A percentile compares a stretch with the other conserved stretches of the same genome.
phyloP scores from a whole-genome alignment of 1,284 basidiomycete species.

The Chalciporus sp. region DNA sequence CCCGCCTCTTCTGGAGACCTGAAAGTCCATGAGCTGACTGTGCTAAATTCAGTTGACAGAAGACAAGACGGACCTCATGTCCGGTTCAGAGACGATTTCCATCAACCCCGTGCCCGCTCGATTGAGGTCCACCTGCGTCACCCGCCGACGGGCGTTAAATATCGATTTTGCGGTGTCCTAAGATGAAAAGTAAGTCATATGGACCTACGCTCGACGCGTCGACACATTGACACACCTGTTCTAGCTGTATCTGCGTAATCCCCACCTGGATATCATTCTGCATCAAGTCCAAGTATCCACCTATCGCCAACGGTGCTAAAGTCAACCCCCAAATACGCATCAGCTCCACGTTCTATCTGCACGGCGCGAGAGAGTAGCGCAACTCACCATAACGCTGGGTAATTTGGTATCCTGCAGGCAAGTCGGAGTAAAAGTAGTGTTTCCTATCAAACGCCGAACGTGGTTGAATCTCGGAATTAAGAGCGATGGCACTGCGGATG shows the following conservation, averaged over 20 bases:
- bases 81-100: constrained; percentile 96
- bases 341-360: neutral
- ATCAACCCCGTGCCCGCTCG: constrained; percentile 88
- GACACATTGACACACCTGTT: constrained; percentile 69
- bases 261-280: constrained; percentile 56
- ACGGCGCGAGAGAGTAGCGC: neutral
- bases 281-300: constrained; percentile 62
- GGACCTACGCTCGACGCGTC: neutral
- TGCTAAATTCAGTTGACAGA: constrained; percentile 7
- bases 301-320: constrained; percentile 78
- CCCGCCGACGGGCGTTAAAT: constrained; percentile 55
- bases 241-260: constrained; percentile 94
- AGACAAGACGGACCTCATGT: constrained; percentile 64
- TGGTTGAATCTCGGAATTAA: constrained; percentile 71
- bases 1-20: constrained; percentile 92
- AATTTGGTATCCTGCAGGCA: constrained; percentile 95
- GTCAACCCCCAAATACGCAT: neutral
- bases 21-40: neutral
- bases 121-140: constrained; percentile 85
- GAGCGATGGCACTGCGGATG: constrained; percentile 80
- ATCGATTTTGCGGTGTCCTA: constrained; percentile 96
- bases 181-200: constrained; percentile 6
- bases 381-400: constrained; percentile 88
- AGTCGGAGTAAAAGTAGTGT: constrained; percentile 97
- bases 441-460: constrained; percentile 94